Conservation (phyloP, 2,329 filamentous ascomycete species). For the Sporothrix sp. region DNA sequence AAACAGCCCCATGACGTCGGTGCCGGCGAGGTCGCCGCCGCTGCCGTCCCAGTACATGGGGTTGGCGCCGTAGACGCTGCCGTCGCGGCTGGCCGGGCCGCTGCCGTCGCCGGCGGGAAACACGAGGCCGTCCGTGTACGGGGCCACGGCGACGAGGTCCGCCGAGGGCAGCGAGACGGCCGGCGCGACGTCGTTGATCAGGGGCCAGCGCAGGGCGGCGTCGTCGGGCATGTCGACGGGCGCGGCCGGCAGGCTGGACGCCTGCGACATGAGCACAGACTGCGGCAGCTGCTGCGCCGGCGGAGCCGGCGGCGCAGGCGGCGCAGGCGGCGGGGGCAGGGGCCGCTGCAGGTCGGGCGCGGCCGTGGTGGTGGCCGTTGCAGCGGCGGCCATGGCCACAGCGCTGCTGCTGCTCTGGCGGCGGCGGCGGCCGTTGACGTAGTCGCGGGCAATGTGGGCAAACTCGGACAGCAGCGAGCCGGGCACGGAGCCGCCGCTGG, state of each 20-base stretch:
- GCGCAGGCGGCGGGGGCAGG: neutral
- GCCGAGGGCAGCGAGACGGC: too few relatives aligned
- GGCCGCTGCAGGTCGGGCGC: neutral
- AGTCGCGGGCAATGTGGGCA: conserved; percentile 33
- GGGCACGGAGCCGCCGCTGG: conserved; percentile 25
- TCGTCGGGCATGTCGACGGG: too few relatives aligned
- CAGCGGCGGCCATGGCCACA: too few relatives aligned
- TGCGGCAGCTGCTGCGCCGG: too few relatives aligned
- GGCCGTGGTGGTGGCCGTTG: too few relatives aligned
- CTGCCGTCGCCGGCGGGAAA: neutral
- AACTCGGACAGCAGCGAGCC: conserved; percentile 31
- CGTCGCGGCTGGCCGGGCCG: neutral
- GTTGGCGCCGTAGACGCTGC: neutral
- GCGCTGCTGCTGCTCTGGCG: too few relatives aligned
- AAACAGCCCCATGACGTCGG: conserved; percentile 17
- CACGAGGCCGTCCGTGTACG: too few relatives aligned
- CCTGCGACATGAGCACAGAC: too few relatives aligned
- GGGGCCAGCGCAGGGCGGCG: too few relatives aligned
- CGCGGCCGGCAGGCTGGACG: too few relatives aligned
- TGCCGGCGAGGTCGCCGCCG: conserved; percentile 9
- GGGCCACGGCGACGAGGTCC: too few relatives aligned
- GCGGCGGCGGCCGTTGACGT: conserved; percentile 18
- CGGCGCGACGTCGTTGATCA: too few relatives aligned
- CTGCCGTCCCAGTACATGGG: neutral
- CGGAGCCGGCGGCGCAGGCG: neutral